These are phyloP conservation scores for Paraurostyla sp. DNA, from an alignment of 73 alveolate species.

Conservation along the genomic window DNA sequence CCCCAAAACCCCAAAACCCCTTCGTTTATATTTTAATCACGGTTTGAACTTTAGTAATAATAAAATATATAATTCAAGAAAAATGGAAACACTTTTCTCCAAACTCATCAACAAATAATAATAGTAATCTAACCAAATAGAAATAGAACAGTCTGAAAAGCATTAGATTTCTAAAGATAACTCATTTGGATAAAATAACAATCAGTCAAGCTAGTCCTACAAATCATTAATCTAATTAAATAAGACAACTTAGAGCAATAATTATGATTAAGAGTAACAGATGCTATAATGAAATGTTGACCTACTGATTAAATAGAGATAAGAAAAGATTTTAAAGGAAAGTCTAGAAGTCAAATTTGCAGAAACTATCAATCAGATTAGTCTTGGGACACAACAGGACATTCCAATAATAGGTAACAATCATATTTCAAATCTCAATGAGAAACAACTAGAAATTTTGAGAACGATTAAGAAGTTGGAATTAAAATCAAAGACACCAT, in stretches of 20 bases:
- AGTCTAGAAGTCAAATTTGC: conserved; percentile 46
- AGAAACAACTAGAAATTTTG: neutral
- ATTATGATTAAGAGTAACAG: too few relatives aligned
- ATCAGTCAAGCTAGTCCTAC: too few relatives aligned
- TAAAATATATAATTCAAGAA: too few relatives aligned
- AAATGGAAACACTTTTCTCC: too few relatives aligned
- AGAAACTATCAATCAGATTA: neutral
- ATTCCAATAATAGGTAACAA: neutral
- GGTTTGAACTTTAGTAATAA: neutral
- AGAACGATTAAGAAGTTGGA: conserved; percentile 8
- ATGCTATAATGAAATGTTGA: too few relatives aligned
- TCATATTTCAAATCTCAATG: neutral
- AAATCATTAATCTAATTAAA: too few relatives aligned
- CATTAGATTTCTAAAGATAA: too few relatives aligned
- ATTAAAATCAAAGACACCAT: neutral
- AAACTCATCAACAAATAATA: too few relatives aligned
- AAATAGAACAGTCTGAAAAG: neutral
- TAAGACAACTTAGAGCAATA: too few relatives aligned
- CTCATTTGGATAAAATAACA: too few relatives aligned
- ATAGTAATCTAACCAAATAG: neutral
- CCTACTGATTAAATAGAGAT: neutral
- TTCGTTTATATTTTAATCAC: neutral
- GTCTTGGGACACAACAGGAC: neutral
- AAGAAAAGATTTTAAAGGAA: neutral
- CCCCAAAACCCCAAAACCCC: conserved; percentile 50